Evolutionary conservation across 129 eudicot genomes (phyloP).

Genomic region (Sambucus nigra): DNA sequence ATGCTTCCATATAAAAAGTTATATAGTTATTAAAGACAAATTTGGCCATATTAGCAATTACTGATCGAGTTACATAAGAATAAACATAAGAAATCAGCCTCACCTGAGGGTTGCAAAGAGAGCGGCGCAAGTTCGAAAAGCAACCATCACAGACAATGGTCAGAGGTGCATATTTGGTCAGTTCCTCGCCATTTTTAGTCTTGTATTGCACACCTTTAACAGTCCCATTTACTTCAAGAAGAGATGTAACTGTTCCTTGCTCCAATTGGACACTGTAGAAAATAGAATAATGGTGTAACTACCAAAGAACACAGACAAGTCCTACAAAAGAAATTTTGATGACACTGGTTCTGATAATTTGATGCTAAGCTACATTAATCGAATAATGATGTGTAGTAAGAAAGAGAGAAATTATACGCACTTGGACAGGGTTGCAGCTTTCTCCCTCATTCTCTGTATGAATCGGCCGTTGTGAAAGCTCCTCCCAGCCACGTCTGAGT

Average conservation of each 20-base stretch:
- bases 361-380: not conserved
- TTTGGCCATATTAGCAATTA: too few species aligned
- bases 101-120: constrained; percentile 81
- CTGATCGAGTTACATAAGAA: not conserved
- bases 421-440: constrained; percentile 76
- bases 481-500: constrained; percentile 72
- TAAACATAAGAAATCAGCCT: not conserved
- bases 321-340: not conserved
- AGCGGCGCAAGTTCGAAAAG: constrained; percentile 68
- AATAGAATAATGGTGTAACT: not conserved
- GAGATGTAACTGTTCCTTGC: constrained; percentile 84
- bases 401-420: constrained; percentile 3
- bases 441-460: constrained; percentile 73
- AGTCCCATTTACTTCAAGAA: constrained; percentile 65
- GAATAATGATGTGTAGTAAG: not conserved
- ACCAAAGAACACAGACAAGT: not conserved
- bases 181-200: constrained; percentile 45
- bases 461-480: constrained; percentile 89
- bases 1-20: too few species aligned
- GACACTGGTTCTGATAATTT: not conserved
- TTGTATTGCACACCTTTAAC: constrained; percentile 72
- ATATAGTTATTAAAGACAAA: too few species aligned
- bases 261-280: constrained; percentile 50
- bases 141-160: constrained; percentile 88
- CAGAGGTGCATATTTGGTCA: constrained; percentile 64